A percentile compares a stretch with the other conserved stretches of the same genome.
These are phyloP conservation scores for Poa pratensis DNA, from an alignment of 176 grass and related monocot species.

Conservation along the genomic window DNA sequence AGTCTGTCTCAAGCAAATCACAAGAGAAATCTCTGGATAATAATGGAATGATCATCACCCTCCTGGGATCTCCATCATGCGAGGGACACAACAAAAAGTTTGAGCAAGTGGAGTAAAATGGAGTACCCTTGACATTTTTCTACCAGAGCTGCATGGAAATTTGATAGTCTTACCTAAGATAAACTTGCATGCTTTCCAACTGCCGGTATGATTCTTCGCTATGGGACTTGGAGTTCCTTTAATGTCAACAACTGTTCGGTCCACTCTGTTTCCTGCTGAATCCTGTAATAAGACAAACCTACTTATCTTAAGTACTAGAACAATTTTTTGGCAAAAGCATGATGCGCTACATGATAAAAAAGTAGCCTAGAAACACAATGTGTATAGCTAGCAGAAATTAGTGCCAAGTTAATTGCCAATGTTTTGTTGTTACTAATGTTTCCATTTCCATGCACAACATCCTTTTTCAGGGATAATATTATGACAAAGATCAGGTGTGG, in stretches of 20 bases:
- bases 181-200: slow-evolving; percentile 79
- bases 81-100: neutral
- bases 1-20: slow-evolving; percentile 8
- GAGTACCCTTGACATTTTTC: neutral
- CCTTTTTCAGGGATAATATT: neutral
- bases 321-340: neutral
- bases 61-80: neutral
- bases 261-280: slow-evolving; percentile 23
- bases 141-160: neutral
- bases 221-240: slow-evolving; percentile 26
- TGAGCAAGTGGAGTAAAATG: neutral
- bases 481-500: neutral
- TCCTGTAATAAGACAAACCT: slow-evolving; percentile 33
- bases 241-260: slow-evolving; percentile 41
- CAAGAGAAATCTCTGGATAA: neutral
- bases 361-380: neutral
- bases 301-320: neutral
- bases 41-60: neutral
- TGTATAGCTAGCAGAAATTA: neutral
- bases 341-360: neutral
- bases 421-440: neutral
- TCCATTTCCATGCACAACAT: neutral
- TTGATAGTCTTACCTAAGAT: slow-evolving; percentile 60
- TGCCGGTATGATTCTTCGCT: slow-evolving; percentile 44
- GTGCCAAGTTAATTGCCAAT: neutral